Evolutionary conservation across 441 rosid species (phyloP), one percentile per base, ranked within the genome.

Genomic region (Populus hybrid): DNA sequence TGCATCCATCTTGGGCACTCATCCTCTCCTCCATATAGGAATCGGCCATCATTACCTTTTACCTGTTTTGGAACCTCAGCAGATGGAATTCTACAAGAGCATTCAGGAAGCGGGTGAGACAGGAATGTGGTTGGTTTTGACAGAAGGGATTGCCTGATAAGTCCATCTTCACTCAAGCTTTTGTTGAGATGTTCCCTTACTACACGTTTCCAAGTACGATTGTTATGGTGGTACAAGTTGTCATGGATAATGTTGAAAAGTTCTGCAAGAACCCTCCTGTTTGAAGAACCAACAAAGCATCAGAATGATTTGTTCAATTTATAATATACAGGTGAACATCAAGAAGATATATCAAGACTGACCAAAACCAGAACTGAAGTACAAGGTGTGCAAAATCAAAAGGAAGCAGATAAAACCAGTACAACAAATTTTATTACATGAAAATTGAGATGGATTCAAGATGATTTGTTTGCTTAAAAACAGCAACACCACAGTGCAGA

Each of bases 181-280:
- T 84, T 88, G 82, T 94, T 95, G 7, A 95, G 94, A 87, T 91
- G 93, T 42, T 94, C 86, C 84, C 86, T 90, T 77, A 89, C 93
- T 53, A 68, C 76, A 79, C 89, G 86, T 6, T 90, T 91, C 99
- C 99, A 94, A 77, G 91, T 87, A 70, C 73, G 89, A 82, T 76
- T 90, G 59, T 50, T 50, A 50, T 93, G 94, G 86, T 92, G 90
- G 86, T 95, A 92, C 91, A 89, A 85, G 80, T 90, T 86, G 69
- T 92, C 93, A 28, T 88, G 89, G 16, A 86, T 91, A 23, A 80
- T 68, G 79, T 89, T 88, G 82, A 95, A 85, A 31, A 88, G 82
- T 71, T 85, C 86, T 53, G 87, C 92, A 65, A 94, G 75, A 77
- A 82, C 82, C 90, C 90, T 90, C 89, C 98, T 95, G 94, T 80